Percentiles rank a stretch among this genome's conserved stretches.
These are phyloP conservation scores for Platanus orientalis DNA, from an alignment of 164 flowering plant species.

Conservation along the genomic window DNA sequence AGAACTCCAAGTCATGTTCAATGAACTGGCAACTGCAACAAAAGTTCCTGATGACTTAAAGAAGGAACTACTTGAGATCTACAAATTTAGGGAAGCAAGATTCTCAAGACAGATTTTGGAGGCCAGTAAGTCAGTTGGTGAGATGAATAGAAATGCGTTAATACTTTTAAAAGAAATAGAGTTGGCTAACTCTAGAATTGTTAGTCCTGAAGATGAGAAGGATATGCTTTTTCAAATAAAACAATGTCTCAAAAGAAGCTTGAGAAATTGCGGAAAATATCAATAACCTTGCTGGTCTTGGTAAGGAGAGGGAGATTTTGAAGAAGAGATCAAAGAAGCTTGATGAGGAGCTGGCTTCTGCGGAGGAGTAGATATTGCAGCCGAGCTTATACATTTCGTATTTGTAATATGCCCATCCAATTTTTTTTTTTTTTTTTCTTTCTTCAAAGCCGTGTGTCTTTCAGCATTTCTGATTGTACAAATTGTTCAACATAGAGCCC, in stretches of 20 bases:
- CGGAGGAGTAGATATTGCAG: slow-evolving; percentile 77
- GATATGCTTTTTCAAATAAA: slow-evolving; percentile 53
- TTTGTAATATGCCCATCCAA: not conserved
- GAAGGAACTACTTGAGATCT: slow-evolving; percentile 52
- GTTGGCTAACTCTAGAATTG: slow-evolving; percentile 34
- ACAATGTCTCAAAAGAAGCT: slow-evolving; percentile 44
- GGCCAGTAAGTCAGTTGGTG: slow-evolving; percentile 70
- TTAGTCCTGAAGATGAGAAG: slow-evolving; percentile 61
- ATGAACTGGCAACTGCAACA: slow-evolving; percentile 34
- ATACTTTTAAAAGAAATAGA: slow-evolving; percentile 61
- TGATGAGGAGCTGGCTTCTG: slow-evolving; percentile 65
- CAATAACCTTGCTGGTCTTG: slow-evolving; percentile 60
- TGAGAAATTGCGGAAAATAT: slow-evolving; percentile 80
- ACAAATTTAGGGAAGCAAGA: slow-evolving; percentile 44
- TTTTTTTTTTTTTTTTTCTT: too few relatives aligned
- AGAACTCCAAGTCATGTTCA: slow-evolving; percentile 32
- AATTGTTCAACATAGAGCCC: too few relatives aligned
- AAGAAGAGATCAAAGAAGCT: slow-evolving; percentile 62
- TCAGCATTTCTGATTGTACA: too few relatives aligned
- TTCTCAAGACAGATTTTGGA: slow-evolving; percentile 65
- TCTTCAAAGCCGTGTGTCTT: not conserved
- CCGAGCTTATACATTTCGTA: slow-evolving; percentile 23
- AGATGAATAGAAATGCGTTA: slow-evolving; percentile 56
- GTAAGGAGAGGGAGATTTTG: slow-evolving; percentile 65
- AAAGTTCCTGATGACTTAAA: slow-evolving; percentile 41